A percentile compares a stretch with the other conserved stretches of the same genome.
phyloP scores from a whole-genome alignment of 1,284 basidiomycete species.

The Pseudozyma flocculosa region DNA sequence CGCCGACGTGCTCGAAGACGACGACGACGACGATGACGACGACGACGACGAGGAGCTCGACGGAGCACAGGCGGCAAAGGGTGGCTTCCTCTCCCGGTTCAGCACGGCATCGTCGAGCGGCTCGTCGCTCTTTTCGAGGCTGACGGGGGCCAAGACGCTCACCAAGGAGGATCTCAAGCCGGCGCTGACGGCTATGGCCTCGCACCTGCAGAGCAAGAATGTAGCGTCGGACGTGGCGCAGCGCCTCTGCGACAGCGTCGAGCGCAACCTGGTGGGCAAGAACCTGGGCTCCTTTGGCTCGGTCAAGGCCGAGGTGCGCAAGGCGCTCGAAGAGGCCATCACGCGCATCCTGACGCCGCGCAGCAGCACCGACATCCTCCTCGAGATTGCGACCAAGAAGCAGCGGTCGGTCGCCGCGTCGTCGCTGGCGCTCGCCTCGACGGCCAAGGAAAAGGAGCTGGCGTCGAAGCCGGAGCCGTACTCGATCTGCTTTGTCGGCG shows the following conservation, averaged over 20 bases:
- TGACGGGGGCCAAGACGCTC: conserved; percentile 72
- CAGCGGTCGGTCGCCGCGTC: conserved; percentile 34
- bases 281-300: conserved; percentile 51
- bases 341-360: conserved; percentile 94
- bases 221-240: conserved; percentile 94
- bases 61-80: conserved; percentile 20
- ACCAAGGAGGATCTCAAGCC: conserved; percentile 81
- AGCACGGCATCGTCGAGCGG: conserved; percentile 18
- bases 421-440: conserved; percentile 55
- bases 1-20: conserved; percentile 70
- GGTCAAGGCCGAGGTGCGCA: conserved; percentile 79
- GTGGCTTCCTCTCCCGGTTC: conserved; percentile 67
- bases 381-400: conserved; percentile 65
- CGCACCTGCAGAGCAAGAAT: conserved; percentile 97
- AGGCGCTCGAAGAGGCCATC: conserved; percentile 79
- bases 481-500: conserved; percentile 95
- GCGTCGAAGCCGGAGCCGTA: conserved; percentile 72
- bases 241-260: conserved; percentile 90
- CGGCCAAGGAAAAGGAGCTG: conserved; percentile 57
- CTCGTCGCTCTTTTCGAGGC: conserved; percentile 60
- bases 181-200: conserved; percentile 89
- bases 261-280: conserved; percentile 82
- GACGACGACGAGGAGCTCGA: conserved; percentile 53
- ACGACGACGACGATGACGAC: conserved; percentile 30
- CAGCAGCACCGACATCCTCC: conserved; percentile 89